Evolutionary conservation across 176 grass and related monocot genomes (phyloP).

Genomic region (Oryza punctata): DNA sequence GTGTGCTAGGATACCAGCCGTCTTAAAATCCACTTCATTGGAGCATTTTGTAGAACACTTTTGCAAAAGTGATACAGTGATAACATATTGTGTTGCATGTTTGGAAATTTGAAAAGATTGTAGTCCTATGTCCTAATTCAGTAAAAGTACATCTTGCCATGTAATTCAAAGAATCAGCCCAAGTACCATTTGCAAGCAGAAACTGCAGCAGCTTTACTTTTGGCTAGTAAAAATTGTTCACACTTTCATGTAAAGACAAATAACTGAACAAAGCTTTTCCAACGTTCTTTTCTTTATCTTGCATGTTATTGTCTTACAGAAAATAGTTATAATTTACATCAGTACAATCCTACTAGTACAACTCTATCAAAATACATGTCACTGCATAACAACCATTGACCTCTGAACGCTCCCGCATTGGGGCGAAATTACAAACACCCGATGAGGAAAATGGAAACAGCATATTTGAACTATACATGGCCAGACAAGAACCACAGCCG

Average conservation of each 20-base stretch:
- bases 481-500: not conserved
- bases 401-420: slow-evolving; percentile 19
- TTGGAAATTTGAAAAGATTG: not conserved
- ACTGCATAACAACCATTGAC: slow-evolving; percentile 9
- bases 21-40: not conserved
- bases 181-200: not conserved
- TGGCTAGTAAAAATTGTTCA: not conserved
- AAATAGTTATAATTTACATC: slow-evolving; percentile 39
- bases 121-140: not conserved
- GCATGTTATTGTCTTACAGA: slow-evolving; percentile 25
- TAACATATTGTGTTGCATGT: not conserved
- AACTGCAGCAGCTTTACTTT: not conserved
- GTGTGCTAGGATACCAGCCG: not conserved
- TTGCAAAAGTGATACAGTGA: not conserved
- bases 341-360: slow-evolving; percentile 9
- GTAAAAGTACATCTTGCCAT: not conserved
- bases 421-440: slow-evolving; percentile 16
- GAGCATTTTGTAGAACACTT: not conserved
- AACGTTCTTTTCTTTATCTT: not conserved
- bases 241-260: not conserved
- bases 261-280: slow-evolving; percentile 2
- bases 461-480: slow-evolving; percentile 13
- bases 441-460: slow-evolving; percentile 33
- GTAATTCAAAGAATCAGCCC: not conserved
- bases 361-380: slow-evolving; percentile 3